Percentiles rank a stretch among this genome's conserved stretches.
phyloP scores from a whole-genome alignment of 176 grass and related monocot species.

The Eleusine coracana region DNA sequence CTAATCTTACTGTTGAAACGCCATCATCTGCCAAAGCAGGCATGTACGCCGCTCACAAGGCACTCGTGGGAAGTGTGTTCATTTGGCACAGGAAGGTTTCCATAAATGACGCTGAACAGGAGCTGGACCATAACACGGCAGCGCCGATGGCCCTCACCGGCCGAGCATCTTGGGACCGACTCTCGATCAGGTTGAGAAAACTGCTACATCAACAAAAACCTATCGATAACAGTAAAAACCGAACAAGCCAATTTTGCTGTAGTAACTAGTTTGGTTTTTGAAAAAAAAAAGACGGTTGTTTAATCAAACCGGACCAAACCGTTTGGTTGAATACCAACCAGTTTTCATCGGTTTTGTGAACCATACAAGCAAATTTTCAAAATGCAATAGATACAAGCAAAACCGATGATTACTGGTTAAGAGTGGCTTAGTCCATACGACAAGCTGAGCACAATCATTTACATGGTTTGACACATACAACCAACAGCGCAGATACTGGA shows the following conservation, averaged over 20 bases:
- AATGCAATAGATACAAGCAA: background rate
- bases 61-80: background rate
- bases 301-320: no score
- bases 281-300: no score
- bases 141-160: background rate
- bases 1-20: background rate
- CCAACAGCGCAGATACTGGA: background rate
- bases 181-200: no score
- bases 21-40: no score
- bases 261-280: no score
- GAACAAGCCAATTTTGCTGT: no score
- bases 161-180: background rate
- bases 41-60: background rate
- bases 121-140: background rate
- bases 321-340: no score
- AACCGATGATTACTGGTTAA: background rate
- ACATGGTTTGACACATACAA: slow-evolving; percentile 17
- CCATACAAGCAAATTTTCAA: background rate
- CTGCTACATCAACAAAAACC: no score
- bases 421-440: background rate
- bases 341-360: no score
- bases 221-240: no score
- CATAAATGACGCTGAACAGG: background rate
- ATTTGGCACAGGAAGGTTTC: background rate
- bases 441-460: slow-evolving; percentile 22